These are phyloP conservation scores for Piper longum DNA, from an alignment of 164 flowering plant genomes.

Conservation along the genomic window DNA sequence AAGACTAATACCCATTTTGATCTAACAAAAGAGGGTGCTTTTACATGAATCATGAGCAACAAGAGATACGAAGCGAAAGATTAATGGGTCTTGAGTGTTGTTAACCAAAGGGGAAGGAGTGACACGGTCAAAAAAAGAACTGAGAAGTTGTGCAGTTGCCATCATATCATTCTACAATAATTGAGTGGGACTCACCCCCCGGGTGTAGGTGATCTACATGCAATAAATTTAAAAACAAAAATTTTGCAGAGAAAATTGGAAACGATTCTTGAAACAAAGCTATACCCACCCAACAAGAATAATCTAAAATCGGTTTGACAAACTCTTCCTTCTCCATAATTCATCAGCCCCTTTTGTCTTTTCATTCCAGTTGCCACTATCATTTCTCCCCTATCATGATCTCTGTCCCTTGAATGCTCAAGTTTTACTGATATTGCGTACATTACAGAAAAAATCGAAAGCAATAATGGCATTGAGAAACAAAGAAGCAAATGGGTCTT, in stretches of 20 bases:
- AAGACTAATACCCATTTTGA: too few relatives aligned
- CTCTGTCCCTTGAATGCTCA: background rate
- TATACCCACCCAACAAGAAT: background rate
- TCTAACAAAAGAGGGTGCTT: too few relatives aligned
- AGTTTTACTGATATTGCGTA: background rate
- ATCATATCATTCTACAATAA: background rate
- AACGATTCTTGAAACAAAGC: background rate
- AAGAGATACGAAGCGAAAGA: too few relatives aligned
- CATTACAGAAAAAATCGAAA: background rate
- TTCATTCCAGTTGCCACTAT: background rate
- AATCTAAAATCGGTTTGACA: background rate
- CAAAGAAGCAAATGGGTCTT: too few relatives aligned
- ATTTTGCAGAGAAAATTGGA: background rate
- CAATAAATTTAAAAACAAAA: background rate
- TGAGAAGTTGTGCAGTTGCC: background rate
- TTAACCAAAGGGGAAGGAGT: background rate
- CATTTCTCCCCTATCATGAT: background rate
- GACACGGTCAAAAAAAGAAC: slow-evolving; percentile 1
- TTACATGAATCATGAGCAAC: too few relatives aligned
- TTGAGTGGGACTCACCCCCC: background rate
- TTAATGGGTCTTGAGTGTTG: too few relatives aligned
- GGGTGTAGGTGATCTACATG: background rate
- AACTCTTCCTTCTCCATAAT: background rate
- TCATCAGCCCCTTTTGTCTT: background rate
- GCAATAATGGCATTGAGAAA: too few relatives aligned